A percentile compares a stretch with the other conserved stretches of the same genome.
These are phyloP conservation scores for Suillus weaverae DNA, from an alignment of 768 basidiomycete species.

Conservation along the genomic window DNA sequence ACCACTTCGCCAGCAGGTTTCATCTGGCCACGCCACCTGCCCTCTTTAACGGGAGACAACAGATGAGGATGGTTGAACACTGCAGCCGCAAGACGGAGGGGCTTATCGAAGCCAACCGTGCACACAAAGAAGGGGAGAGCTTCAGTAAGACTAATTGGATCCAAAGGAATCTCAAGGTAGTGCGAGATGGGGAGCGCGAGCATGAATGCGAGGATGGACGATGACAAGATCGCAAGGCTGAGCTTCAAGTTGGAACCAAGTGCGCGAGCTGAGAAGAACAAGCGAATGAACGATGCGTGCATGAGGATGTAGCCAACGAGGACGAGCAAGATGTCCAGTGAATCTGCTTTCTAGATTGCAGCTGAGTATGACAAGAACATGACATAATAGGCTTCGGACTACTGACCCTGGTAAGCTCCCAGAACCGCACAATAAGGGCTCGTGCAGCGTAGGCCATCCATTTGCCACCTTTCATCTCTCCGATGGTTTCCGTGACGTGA, in stretches of 20 bases:
- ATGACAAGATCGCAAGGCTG: constrained; percentile 71
- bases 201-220: constrained; percentile 80
- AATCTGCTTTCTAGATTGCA: constrained; percentile 77
- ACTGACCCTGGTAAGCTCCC: constrained; percentile 76
- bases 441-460: constrained; percentile 90
- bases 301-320: constrained; percentile 92
- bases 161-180: constrained; percentile 81
- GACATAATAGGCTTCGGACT: constrained; percentile 7
- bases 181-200: constrained; percentile 76
- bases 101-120: constrained; percentile 98
- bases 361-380: constrained; percentile 14
- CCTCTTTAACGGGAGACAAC: constrained; percentile 38
- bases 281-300: constrained; percentile 92
- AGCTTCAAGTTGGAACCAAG: constrained; percentile 79
- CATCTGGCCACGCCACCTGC: constrained; percentile 45
- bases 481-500: constrained; percentile 49
- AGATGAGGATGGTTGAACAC: constrained; percentile 84
- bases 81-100: constrained; percentile 84
- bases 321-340: constrained; percentile 93
- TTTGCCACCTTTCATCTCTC: constrained; percentile 75
- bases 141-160: constrained; percentile 91
- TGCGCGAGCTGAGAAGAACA: constrained; percentile 84
- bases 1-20: constrained; percentile 84
- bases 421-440: constrained; percentile 78
- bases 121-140: constrained; percentile 97